Percentiles rank a stretch among this genome's conserved stretches.
Conservation (phyloP, 2,329 filamentous ascomycete species). For the Penicillium polonicum region DNA sequence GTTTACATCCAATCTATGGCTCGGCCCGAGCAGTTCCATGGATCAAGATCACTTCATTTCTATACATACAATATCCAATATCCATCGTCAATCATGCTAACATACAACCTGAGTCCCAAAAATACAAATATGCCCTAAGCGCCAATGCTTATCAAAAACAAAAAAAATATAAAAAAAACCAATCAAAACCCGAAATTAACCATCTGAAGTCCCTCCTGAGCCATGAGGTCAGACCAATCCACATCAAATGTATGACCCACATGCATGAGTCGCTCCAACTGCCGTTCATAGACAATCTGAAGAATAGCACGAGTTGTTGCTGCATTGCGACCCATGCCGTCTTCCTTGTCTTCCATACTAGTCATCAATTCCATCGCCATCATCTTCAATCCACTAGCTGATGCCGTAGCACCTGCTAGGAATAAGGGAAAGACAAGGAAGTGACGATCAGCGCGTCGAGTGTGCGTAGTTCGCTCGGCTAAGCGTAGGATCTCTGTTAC, state of each 20-base stretch:
- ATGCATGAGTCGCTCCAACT: conserved; percentile 42
- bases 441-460: conserved; percentile 43
- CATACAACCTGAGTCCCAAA: conserved; percentile 9
- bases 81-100: conserved; percentile 19
- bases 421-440: conserved; percentile 56
- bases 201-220: conserved; percentile 46
- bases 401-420: conserved; percentile 50
- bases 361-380: conserved; percentile 51
- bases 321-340: conserved; percentile 49
- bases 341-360: conserved; percentile 47
- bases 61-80: conserved; percentile 18
- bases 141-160: conserved; percentile 5
- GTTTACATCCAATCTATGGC: not conserved
- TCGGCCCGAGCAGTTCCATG: conserved; percentile 6
- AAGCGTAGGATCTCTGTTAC: conserved; percentile 48
- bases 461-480: conserved; percentile 42
- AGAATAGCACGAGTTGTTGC: conserved; percentile 47
- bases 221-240: conserved; percentile 53
- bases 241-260: conserved; percentile 46
- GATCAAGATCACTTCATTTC: conserved; percentile 11
- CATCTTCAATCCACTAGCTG: conserved; percentile 44
- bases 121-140: conserved; percentile 3
- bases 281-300: conserved; percentile 50
- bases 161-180: conserved; percentile 6
- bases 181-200: conserved; percentile 53